Evolutionary conservation across 2,329 filamentous ascomycete species (phyloP).

Genomic region (Sporothrix mexicana): DNA sequence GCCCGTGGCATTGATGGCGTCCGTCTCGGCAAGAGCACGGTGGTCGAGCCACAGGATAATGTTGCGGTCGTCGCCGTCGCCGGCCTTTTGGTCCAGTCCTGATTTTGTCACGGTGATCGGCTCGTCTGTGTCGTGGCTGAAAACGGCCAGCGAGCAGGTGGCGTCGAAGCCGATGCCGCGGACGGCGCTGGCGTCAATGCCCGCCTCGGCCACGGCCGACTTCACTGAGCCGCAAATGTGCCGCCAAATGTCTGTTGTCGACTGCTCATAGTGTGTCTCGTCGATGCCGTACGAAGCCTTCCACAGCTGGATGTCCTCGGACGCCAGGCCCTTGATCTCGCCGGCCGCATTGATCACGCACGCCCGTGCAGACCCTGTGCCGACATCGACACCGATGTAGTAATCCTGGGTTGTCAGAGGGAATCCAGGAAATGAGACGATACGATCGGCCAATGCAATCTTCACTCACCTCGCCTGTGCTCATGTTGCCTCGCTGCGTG

Average conservation of each 20-base stretch:
- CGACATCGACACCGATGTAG: conserved; percentile 90
- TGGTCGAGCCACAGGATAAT: conserved; percentile 98
- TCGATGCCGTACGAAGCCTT: conserved; percentile 72
- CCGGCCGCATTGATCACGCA: conserved; percentile 93
- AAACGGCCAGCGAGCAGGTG: conserved; percentile 95
- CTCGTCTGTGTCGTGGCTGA: conserved; percentile 86
- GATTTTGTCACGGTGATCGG: conserved; percentile 86
- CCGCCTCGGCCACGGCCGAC: conserved; percentile 79
- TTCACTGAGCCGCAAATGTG: conserved; percentile 91
- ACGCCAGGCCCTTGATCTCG: conserved; percentile 79
- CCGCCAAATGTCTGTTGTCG: conserved; percentile 93
- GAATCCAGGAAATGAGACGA: background rate
- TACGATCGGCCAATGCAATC: background rate
- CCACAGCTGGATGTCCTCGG: conserved; percentile 80
- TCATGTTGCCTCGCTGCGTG: conserved; percentile 1
- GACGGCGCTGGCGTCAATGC: conserved; percentile 75
- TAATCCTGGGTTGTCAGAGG: conserved; percentile 52
- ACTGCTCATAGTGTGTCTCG: conserved; percentile 79
- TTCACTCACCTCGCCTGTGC: conserved; percentile 6
- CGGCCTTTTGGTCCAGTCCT: conserved; percentile 65
- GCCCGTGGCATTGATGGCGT: conserved; percentile 88
- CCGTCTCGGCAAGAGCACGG: conserved; percentile 85
- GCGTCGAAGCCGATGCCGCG: conserved; percentile 96
- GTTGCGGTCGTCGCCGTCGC: conserved; percentile 84
- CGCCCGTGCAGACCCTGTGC: conserved; percentile 91